Conservation (phyloP, 1,284 basidiomycete genomes). For the Ceratobasidium sp. region DNA sequence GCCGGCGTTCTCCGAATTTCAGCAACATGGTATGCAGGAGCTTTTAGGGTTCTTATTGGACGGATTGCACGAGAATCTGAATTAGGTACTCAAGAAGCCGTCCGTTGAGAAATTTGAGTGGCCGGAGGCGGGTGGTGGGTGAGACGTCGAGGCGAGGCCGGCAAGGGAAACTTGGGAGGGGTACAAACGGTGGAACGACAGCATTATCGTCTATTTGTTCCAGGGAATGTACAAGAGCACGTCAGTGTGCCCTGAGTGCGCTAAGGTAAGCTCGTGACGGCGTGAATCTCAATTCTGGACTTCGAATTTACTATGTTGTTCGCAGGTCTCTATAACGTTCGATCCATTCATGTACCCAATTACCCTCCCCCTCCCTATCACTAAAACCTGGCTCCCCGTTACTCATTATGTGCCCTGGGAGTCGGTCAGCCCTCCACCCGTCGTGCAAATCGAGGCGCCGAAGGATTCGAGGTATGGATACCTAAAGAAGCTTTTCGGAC, state of each 20-base stretch:
- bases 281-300: no score
- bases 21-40: conserved; percentile 74
- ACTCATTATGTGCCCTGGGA: conserved; percentile 88
- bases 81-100: conserved; percentile 71
- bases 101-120: conserved; percentile 98
- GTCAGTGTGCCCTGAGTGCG: conserved; percentile 93
- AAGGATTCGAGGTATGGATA: conserved; percentile 85
- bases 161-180: conserved; percentile 95
- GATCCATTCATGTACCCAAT: conserved; percentile 99
- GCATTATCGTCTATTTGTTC: conserved; percentile 98
- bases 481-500: conserved; percentile 78
- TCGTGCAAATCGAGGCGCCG: conserved; percentile 83
- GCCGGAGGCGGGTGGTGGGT: no score
- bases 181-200: conserved; percentile 97
- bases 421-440: conserved; percentile 62
- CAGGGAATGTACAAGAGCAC: conserved; percentile 98
- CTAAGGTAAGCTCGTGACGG: conserved; percentile 86
- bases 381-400: conserved; percentile 86
- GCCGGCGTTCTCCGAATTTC: conserved; percentile 71
- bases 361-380: conserved; percentile 92
- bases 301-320: not conserved
- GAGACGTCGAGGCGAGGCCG: no score
- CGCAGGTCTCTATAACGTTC: conserved; percentile 96
- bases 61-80: conserved; percentile 72
- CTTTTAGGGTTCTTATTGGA: conserved; percentile 71